Percentiles rank a stretch among this genome's conserved stretches.
phyloP scores from a whole-genome alignment of 805 yeast species.

The Cyberlindnera galapagoensis region DNA sequence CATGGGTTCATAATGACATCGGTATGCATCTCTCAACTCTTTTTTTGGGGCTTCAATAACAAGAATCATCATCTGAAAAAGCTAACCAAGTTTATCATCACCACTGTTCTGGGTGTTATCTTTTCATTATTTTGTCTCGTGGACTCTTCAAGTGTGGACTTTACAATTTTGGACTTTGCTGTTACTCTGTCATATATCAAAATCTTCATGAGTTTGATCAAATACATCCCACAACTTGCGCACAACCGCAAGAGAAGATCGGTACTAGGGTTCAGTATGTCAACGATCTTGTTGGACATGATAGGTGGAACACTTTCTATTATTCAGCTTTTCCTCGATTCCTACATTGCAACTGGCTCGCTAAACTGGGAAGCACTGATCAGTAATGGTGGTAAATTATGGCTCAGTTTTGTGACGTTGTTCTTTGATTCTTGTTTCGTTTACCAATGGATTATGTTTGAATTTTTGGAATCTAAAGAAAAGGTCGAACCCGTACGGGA shows the following conservation, averaged over 20 bases:
- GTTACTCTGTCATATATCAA: conserved; percentile 35
- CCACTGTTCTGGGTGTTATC: conserved; percentile 3
- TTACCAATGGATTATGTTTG: conserved; percentile 29
- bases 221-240: conserved; percentile 74
- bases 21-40: conserved; percentile 35
- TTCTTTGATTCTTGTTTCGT: conserved; percentile 31
- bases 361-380: conserved; percentile 21
- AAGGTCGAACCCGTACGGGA: too few relatives aligned
- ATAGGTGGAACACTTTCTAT: conserved; percentile 29
- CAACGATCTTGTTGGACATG: conserved; percentile 34
- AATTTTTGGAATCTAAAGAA: too few relatives aligned
- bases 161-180: conserved; percentile 28
- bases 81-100: conserved; percentile 17
- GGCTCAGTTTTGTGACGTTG: conserved; percentile 32
- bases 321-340: conserved; percentile 20
- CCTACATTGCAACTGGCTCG: conserved; percentile 21
- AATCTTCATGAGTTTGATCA: conserved; percentile 41
- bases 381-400: conserved; percentile 34
- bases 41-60: conserved; percentile 22
- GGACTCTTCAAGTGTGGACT: conserved; percentile 13
- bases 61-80: conserved; percentile 13
- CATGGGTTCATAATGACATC: conserved; percentile 41
- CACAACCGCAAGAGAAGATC: conserved; percentile 76
- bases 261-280: conserved; percentile 78
- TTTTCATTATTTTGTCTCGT: too few relatives aligned